Evolutionary conservation across 2,329 filamentous ascomycete genomes (phyloP).

Genomic region (Exophiala aquamarina): DNA sequence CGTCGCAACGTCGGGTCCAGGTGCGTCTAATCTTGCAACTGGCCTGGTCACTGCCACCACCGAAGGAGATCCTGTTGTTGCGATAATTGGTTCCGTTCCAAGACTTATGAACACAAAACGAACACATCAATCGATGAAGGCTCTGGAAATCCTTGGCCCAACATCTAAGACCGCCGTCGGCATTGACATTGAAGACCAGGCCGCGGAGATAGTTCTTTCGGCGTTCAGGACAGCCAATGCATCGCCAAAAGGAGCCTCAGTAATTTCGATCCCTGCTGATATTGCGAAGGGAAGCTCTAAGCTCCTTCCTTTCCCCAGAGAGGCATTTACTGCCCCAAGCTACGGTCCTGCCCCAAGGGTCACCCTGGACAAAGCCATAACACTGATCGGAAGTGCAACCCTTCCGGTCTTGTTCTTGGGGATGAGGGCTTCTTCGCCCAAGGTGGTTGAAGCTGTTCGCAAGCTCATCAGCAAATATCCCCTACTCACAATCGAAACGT

Average conservation of each 20-base stretch:
- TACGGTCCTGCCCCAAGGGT: conserved; percentile 40
- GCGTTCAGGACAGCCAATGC: conserved; percentile 45
- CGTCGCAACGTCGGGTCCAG: conserved; percentile 50
- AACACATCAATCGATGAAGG: conserved; percentile 49
- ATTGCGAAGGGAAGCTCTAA: conserved; percentile 42
- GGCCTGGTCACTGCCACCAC: conserved; percentile 50
- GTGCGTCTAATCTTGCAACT: conserved; percentile 49
- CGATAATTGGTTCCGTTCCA: conserved; percentile 50
- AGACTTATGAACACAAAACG: conserved; percentile 45
- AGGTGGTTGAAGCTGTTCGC: conserved; percentile 44
- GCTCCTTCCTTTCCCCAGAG: conserved; percentile 39
- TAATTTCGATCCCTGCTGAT: conserved; percentile 48
- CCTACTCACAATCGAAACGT: conserved; percentile 51
- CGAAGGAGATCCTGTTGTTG: conserved; percentile 49
- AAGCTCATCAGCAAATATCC: conserved; percentile 42
- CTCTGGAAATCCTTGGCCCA: conserved; percentile 45
- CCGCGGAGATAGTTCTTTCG: conserved; percentile 48
- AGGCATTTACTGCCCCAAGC: conserved; percentile 42
- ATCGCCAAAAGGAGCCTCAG: conserved; percentile 44
- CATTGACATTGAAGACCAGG: conserved; percentile 49
- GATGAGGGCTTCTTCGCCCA: conserved; percentile 41
- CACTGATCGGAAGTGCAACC: conserved; percentile 35
- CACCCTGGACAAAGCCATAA: conserved; percentile 36
- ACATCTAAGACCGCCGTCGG: conserved; percentile 44
- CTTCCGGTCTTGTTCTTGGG: conserved; percentile 49